Percentiles rank a stretch among this genome's conserved stretches.
These are phyloP conservation scores for Saccharomycopsis sp. DNA, from an alignment of 805 yeast species.

Conservation along the genomic window DNA sequence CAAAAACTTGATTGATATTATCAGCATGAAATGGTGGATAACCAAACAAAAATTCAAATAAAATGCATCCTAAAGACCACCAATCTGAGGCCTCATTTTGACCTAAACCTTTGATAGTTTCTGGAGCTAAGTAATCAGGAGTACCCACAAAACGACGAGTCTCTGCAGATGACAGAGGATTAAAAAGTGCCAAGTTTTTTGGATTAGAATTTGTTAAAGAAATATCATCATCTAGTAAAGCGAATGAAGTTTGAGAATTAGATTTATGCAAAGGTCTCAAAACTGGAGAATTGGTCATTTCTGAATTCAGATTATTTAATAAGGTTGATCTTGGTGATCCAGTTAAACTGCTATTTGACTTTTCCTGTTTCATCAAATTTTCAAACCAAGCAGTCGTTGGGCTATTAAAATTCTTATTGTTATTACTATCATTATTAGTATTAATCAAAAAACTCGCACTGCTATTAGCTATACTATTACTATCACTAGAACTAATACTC, in stretches of 20 bases:
- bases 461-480: conserved; percentile 10
- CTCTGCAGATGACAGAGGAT: conserved; percentile 51
- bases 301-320: conserved; percentile 12
- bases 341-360: conserved; percentile 5
- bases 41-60: conserved; percentile 87
- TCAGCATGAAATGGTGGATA: conserved; percentile 89
- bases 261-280: conserved; percentile 39
- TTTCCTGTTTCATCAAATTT: conserved; percentile 19
- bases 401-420: conserved; percentile 14
- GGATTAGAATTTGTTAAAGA: conserved; percentile 15
- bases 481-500: conserved; percentile 22
- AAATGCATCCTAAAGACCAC: conserved; percentile 98
- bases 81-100: conserved; percentile 88
- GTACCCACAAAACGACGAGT: conserved; percentile 81
- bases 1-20: conserved; percentile 72
- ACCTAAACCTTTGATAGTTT: conserved; percentile 74
- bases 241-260: conserved; percentile 48
- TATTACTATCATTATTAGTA: not conserved
- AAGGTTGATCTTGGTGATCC: conserved; percentile 12
- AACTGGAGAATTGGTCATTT: conserved; percentile 30
- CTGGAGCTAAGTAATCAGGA: conserved; percentile 97
- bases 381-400: conserved; percentile 25
- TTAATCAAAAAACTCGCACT: not conserved
- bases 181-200: conserved; percentile 53
- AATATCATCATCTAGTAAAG: conserved; percentile 40